A percentile compares a stretch with the other conserved stretches of the same genome.
These are phyloP conservation scores for Lumnitzera racemosa DNA, from an alignment of 345 rosid species.

Conservation along the genomic window DNA sequence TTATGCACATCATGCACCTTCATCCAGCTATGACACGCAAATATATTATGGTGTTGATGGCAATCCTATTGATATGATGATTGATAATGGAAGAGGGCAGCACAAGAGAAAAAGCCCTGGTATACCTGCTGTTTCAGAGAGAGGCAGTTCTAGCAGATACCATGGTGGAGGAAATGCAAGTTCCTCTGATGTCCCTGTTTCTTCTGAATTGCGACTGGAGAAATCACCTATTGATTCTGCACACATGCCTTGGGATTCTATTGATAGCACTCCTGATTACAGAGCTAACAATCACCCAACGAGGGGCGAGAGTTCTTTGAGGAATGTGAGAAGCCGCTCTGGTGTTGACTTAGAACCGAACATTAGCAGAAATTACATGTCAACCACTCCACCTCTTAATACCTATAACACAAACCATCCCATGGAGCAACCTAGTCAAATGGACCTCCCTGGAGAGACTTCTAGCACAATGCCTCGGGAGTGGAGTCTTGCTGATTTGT, in stretches of 20 bases:
- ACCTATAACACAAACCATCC: slow-evolving; percentile 30
- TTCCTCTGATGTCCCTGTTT: slow-evolving; percentile 51
- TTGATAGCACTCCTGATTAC: slow-evolving; percentile 28
- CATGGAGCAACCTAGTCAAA: slow-evolving; percentile 32
- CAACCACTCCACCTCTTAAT: slow-evolving; percentile 31
- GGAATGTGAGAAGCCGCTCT: slow-evolving; percentile 79
- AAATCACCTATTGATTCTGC: slow-evolving; percentile 45
- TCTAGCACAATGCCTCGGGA: slow-evolving; percentile 36
- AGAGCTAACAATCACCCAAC: slow-evolving; percentile 40
- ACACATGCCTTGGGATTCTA: slow-evolving; percentile 40
- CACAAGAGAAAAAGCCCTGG: slow-evolving; percentile 78
- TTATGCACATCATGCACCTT: slow-evolving; percentile 43
- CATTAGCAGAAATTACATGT: slow-evolving; percentile 33
- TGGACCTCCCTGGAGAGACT: slow-evolving; percentile 39
- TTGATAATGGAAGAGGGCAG: slow-evolving; percentile 48
- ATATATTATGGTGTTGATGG: slow-evolving; percentile 37
- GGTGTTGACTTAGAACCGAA: slow-evolving; percentile 52
- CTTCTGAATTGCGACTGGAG: slow-evolving; percentile 44
- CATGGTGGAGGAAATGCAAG: slow-evolving; percentile 31
- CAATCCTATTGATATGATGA: slow-evolving; percentile 43
- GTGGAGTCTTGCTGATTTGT: slow-evolving; percentile 44
- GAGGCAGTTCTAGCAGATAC: slow-evolving; percentile 65
- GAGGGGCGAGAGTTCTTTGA: slow-evolving; percentile 58
- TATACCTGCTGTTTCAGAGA: slow-evolving; percentile 53
- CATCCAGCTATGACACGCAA: slow-evolving; percentile 54